phyloP scores from a whole-genome alignment of 352 stramenopile genomes.

The Pythium aristosporum region DNA sequence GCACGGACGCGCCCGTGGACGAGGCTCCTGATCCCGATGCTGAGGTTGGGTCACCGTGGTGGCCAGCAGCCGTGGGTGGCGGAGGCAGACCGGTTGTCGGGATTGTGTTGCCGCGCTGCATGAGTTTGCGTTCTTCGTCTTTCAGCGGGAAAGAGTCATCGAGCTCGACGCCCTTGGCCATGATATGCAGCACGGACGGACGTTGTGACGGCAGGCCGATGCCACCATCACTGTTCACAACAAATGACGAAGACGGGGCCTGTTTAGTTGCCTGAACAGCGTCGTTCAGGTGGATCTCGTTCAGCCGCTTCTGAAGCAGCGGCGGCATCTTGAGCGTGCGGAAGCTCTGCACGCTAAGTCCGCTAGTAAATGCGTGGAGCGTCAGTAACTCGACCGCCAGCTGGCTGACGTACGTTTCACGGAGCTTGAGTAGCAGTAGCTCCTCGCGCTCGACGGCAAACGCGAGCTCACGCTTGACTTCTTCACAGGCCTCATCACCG shows the following conservation, averaged over 20 bases:
- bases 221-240: neutral
- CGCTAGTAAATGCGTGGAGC: constrained; percentile 64
- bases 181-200: constrained; percentile 68
- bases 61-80: constrained; percentile 6
- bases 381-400: constrained; percentile 78
- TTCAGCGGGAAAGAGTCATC: constrained; percentile 56
- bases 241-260: neutral
- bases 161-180: constrained; percentile 46
- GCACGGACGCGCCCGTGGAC: constrained; percentile 35
- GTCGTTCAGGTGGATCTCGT: constrained; percentile 60
- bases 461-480: constrained; percentile 85
- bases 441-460: constrained; percentile 81
- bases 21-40: no score
- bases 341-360: constrained; percentile 71
- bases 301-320: constrained; percentile 60
- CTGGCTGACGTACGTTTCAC: constrained; percentile 66
- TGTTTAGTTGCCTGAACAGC: constrained; percentile 21
- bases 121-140: constrained; percentile 57
- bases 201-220: constrained; percentile 6
- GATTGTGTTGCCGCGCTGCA: constrained; percentile 16
- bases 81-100: neutral
- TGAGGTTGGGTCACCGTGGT: constrained; percentile 13
- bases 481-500: constrained; percentile 81
- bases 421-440: constrained; percentile 84
- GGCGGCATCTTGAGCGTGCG: constrained; percentile 77